phyloP scores from a whole-genome alignment of 805 yeast species.

The Peterozyma xylosa region DNA sequence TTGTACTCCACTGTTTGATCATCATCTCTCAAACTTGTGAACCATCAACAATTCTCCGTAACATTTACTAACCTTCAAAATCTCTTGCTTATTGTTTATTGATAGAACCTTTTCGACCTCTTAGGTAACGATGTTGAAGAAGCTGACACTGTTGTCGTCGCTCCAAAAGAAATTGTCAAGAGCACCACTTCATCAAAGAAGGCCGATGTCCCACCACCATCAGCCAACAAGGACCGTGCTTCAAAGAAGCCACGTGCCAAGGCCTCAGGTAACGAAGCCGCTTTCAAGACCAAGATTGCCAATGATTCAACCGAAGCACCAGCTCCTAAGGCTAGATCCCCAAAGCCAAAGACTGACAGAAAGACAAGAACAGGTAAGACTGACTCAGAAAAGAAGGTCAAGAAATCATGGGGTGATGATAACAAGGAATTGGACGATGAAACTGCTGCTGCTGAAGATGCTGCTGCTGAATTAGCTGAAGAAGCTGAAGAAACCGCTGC shows the following conservation, averaged over 20 bases:
- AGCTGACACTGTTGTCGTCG: constrained; percentile 42
- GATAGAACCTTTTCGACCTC: constrained; percentile 71
- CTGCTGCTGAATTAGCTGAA: constrained; percentile 29
- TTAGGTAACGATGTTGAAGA: constrained; percentile 88
- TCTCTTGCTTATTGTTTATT: neutral
- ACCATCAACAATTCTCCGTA: no score
- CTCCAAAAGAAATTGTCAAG: constrained; percentile 74
- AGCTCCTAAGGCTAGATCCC: constrained; percentile 43
- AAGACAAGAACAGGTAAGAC: constrained; percentile 77
- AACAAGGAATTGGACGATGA: constrained; percentile 64
- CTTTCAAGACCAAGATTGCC: constrained; percentile 62
- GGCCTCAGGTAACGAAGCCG: constrained; percentile 85
- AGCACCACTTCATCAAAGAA: constrained; percentile 81
- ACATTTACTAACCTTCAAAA: no score
- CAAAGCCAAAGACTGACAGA: constrained; percentile 69
- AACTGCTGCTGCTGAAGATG: constrained; percentile 39
- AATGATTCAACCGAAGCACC: constrained; percentile 59
- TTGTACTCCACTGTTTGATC: no score
- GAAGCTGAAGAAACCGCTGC: constrained; percentile 34
- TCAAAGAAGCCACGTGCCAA: constrained; percentile 55
- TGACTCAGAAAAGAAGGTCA: constrained; percentile 79
- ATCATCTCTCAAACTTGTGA: no score
- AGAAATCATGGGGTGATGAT: constrained; percentile 86
- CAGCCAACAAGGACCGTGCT: constrained; percentile 75
- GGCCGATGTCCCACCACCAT: constrained; percentile 73